Conservation (phyloP, 2,329 filamentous ascomycete species). For the Pseudopithomyces chartarum region DNA sequence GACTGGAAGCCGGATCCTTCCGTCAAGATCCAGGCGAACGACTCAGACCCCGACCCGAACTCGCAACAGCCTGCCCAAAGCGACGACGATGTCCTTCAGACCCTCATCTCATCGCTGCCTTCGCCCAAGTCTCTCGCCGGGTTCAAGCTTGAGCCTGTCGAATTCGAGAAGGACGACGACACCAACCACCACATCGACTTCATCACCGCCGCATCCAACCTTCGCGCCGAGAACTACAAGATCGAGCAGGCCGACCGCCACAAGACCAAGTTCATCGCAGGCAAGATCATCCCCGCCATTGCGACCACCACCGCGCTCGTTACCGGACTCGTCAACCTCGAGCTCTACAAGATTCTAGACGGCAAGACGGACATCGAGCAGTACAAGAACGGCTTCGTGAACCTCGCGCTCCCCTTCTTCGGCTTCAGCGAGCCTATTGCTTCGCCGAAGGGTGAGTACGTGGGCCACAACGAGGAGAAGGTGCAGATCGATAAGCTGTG, state of each 20-base stretch:
- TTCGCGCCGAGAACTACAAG: conserved; percentile 97
- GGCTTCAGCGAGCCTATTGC: conserved; percentile 97
- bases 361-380: conserved; percentile 96
- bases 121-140: conserved; percentile 79
- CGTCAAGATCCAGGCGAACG: conserved; percentile 96
- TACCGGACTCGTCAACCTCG: conserved; percentile 88
- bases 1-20: conserved; percentile 89
- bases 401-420: conserved; percentile 94
- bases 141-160: conserved; percentile 88
- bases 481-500: conserved; percentile 94
- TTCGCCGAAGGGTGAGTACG: conserved; percentile 90
- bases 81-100: conserved; percentile 76
- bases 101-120: conserved; percentile 74
- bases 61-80: conserved; percentile 64
- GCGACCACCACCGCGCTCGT: conserved; percentile 96
- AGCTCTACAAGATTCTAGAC: conserved; percentile 95
- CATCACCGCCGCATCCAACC: conserved; percentile 94
- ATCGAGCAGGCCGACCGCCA: conserved; percentile 90
- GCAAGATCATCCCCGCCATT: conserved; percentile 99
- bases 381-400: conserved; percentile 99
- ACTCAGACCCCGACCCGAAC: conserved; percentile 93
- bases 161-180: conserved; percentile 99
- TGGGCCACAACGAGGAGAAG: conserved; percentile 72
- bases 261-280: conserved; percentile 99
- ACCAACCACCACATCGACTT: conserved; percentile 99